phyloP scores from a whole-genome alignment of 1,284 basidiomycete species.

The Sutorius eximius region DNA sequence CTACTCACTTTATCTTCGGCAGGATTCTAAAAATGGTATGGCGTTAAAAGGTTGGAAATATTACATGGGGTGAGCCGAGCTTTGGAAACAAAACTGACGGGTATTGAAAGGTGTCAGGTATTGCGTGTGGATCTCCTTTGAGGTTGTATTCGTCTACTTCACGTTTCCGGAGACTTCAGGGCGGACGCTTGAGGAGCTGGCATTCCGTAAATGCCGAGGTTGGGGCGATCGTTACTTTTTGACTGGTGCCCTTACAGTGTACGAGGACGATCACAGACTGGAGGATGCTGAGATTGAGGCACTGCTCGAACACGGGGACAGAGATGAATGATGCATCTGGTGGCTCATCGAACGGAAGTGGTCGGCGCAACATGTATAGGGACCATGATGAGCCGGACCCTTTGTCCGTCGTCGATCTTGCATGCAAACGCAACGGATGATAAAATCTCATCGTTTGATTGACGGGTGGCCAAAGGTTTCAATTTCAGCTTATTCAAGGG shows the following conservation, averaged over 20 bases:
- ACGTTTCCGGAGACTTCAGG: slow-evolving; percentile 56
- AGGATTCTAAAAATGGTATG: not conserved
- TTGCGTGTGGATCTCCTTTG: slow-evolving; percentile 46
- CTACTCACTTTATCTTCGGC: not conserved
- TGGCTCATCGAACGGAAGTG: not conserved
- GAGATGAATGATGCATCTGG: not conserved
- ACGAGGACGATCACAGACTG: slow-evolving; percentile 2
- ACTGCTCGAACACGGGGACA: not conserved
- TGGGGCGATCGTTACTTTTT: too few species aligned
- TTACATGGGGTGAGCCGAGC: slow-evolving; percentile 14
- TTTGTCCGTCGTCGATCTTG: too few species aligned
- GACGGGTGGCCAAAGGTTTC: too few species aligned
- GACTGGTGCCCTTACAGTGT: slow-evolving; percentile 7
- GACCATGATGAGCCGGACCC: too few species aligned
- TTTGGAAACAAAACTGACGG: not conserved
- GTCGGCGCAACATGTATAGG: too few species aligned
- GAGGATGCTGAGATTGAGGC: not conserved
- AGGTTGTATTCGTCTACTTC: slow-evolving; percentile 49
- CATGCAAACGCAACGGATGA: too few species aligned
- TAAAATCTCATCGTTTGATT: too few species aligned
- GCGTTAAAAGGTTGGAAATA: slow-evolving; percentile 14
- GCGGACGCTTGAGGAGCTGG: slow-evolving; percentile 56
- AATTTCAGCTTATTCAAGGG: too few species aligned
- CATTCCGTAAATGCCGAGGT: slow-evolving; percentile 49
- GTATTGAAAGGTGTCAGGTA: slow-evolving; percentile 24